Evolutionary conservation across 257 asterid genomes (phyloP).

Genomic region (Marsdenia floribunda): DNA sequence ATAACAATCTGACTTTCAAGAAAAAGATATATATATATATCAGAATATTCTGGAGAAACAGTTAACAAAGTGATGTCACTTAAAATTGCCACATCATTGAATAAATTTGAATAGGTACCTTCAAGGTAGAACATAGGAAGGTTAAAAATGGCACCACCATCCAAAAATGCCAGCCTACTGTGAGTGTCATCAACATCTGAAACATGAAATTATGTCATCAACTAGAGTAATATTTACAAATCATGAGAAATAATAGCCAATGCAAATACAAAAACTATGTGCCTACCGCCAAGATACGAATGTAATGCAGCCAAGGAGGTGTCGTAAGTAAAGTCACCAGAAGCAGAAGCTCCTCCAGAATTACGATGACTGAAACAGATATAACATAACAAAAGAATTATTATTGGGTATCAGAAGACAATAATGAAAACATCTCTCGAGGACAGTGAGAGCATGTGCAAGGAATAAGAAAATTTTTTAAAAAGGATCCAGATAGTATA

Average conservation of each 20-base stretch:
- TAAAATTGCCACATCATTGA: background rate
- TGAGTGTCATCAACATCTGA: constrained; percentile 88
- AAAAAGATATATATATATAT: background rate
- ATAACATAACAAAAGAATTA: constrained; percentile 12
- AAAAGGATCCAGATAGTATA: background rate
- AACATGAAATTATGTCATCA: constrained; percentile 15
- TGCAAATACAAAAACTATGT: background rate
- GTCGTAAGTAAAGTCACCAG: constrained; percentile 62
- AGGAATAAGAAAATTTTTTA: background rate
- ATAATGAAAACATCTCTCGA: background rate
- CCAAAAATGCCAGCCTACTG: constrained; percentile 72
- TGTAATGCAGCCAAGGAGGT: constrained; percentile 79
- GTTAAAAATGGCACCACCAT: constrained; percentile 71
- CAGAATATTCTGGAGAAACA: background rate
- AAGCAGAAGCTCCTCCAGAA: constrained; percentile 55
- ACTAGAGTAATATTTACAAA: constrained; percentile 1
- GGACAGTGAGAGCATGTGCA: background rate
- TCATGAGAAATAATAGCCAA: background rate
- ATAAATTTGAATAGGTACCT: constrained; percentile 35
- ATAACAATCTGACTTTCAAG: background rate
- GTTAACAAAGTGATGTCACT: background rate
- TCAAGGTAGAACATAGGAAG: constrained; percentile 75
- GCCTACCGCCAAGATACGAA: constrained; percentile 88
- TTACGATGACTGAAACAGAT: constrained; percentile 32
- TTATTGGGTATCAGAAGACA: background rate